Evolutionary conservation across 805 yeast genomes (phyloP).

Genomic region (Ogataea parapolymorpha): DNA sequence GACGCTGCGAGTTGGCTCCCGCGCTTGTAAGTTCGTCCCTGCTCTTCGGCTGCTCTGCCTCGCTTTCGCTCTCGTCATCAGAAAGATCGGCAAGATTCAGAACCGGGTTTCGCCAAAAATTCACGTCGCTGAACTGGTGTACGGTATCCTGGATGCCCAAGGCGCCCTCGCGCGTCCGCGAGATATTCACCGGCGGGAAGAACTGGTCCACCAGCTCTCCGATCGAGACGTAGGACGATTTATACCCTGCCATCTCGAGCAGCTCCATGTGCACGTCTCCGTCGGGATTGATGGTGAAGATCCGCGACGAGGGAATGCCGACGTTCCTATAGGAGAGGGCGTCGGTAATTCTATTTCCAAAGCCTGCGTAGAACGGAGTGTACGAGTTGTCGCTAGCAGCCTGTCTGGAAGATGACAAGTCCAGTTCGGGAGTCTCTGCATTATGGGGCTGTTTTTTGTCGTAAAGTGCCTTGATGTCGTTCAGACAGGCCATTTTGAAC

Average conservation of each 20-base stretch:
- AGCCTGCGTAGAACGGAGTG: constrained; percentile 95
- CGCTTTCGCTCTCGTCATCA: constrained; percentile 40
- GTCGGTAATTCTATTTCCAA: constrained; percentile 95
- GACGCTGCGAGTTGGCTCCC: constrained; percentile 16
- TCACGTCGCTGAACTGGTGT: constrained; percentile 77
- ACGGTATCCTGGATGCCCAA: constrained; percentile 35
- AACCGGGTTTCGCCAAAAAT: constrained; percentile 88
- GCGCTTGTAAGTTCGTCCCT: constrained; percentile 5
- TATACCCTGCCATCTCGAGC: constrained; percentile 89
- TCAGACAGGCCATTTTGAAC: constrained; percentile 96
- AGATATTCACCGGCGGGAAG: constrained; percentile 73
- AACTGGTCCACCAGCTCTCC: constrained; percentile 95
- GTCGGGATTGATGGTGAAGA: constrained; percentile 92
- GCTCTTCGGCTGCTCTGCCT: not conserved
- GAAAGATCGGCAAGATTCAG: constrained; percentile 57
- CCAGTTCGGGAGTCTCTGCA: too few species aligned
- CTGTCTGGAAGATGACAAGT: not conserved
- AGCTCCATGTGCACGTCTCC: constrained; percentile 98
- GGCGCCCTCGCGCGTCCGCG: constrained; percentile 16
- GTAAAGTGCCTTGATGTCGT: constrained; percentile 77
- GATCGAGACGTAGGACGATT: constrained; percentile 80
- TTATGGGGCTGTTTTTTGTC: constrained; percentile 7
- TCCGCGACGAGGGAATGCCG: constrained; percentile 88
- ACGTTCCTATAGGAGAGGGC: constrained; percentile 93
- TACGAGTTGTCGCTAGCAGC: constrained; percentile 20